Base-by-base conservation (phyloP, 495 filamentous ascomycete species). In the Neurospora tetrasperma region DNA sequence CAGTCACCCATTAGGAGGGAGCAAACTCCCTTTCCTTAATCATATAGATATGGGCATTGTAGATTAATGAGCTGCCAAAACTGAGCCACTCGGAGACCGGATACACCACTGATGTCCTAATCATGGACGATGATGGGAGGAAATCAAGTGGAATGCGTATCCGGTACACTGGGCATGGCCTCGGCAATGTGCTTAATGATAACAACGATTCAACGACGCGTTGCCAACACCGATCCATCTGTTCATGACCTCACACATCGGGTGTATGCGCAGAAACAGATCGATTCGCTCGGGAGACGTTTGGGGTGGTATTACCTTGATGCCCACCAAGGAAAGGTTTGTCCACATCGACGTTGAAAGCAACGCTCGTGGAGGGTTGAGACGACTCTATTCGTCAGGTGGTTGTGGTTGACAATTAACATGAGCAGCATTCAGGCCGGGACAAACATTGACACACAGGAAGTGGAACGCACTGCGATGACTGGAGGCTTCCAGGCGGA, bases 301-400 rank as follows among this genome's bases (percentile, higher is more conserved):
- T 62, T 62, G 54, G 54, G 14, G 35, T 62, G 54, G 54, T 27
- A 1, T 62, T 62, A 62, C 9, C 27, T 70, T 44, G 31, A 39
- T 44, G 40, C 48, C 38, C 16, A 70, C 42, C 7, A 35, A 16
- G 70, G 54, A 35, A 20, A 71, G 69, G 71, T 71, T 71, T 59
- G 69, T 73, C 39, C 70, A 74, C 70, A 70, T 43, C 73, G 48
- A 35, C 70, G 70, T 73, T 73, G 40, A 70, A 72, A 72, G 70
- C 74, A 71, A 74, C 74, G 70, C 83, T 79, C 84, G 83, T 85
- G 84, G 82, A 70, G 75, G 72, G 54, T 79, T 76, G 70, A 78
- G 76, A 79, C 70, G 73, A 74, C 82, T 78, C 77, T 73, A 85
- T 85, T 85, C 83, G 84, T 18, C 54, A 62, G 27, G 54, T 62